Percentiles rank a stretch among this genome's conserved stretches.
Conservation (phyloP, 345 rosid species). For the Eucalyptus camaldulensis region DNA sequence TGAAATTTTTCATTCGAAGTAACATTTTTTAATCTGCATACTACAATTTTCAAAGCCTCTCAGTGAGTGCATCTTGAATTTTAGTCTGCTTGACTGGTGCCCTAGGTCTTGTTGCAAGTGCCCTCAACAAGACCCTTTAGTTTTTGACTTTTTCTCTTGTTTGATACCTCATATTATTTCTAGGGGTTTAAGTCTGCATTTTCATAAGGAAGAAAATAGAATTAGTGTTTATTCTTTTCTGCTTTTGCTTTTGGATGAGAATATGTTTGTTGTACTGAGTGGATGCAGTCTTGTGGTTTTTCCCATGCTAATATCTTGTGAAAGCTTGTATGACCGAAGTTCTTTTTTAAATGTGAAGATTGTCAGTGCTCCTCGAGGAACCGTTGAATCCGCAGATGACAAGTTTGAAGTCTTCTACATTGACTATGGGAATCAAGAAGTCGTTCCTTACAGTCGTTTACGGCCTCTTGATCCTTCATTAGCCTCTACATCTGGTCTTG, state of each 20-base stretch:
- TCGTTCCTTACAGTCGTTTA: slow-evolving; percentile 53
- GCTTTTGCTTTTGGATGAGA: not conserved
- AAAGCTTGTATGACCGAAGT: not conserved
- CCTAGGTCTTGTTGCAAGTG: not conserved
- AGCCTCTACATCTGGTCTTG: slow-evolving; percentile 64
- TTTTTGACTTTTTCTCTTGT: not conserved
- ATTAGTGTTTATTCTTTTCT: not conserved
- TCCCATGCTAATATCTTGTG: not conserved
- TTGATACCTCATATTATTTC: not conserved
- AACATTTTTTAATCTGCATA: not conserved
- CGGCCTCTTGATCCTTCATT: slow-evolving; percentile 76
- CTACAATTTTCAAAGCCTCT: not conserved
- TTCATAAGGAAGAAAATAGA: not conserved
- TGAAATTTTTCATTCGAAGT: not conserved
- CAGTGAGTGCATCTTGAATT: not conserved
- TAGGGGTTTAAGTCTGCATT: not conserved
- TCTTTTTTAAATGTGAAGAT: slow-evolving; percentile 20
- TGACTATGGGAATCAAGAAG: slow-evolving; percentile 94
- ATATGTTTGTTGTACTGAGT: not conserved
- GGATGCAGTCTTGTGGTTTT: not conserved
- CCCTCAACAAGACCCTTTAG: not conserved
- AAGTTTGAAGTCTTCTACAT: slow-evolving; percentile 92
- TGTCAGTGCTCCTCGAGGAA: slow-evolving; percentile 77
- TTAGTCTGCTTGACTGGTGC: not conserved
- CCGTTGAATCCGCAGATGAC: slow-evolving; percentile 52